These are phyloP conservation scores for Citrus australasica DNA, from an alignment of 345 rosid genomes.

Conservation along the genomic window DNA sequence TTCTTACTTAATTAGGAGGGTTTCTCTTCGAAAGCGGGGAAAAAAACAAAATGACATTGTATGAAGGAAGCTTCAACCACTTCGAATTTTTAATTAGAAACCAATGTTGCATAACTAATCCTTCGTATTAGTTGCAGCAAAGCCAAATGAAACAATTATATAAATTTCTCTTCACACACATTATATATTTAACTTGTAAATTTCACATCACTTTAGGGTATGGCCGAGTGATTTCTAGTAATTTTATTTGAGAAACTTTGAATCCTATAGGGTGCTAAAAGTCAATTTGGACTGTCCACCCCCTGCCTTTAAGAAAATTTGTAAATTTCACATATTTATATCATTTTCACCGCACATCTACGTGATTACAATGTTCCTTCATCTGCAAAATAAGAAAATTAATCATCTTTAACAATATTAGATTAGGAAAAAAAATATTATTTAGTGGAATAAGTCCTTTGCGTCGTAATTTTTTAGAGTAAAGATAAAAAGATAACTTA, in stretches of 20 bases:
- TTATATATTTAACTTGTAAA: neutral
- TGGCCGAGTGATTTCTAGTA: too few relatives aligned
- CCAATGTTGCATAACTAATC: neutral
- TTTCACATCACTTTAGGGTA: neutral
- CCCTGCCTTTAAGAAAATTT: too few relatives aligned
- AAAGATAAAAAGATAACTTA: too few relatives aligned
- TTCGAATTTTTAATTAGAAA: neutral
- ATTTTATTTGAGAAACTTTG: too few relatives aligned
- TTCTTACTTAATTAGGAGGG: neutral
- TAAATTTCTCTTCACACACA: neutral
- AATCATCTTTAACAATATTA: neutral
- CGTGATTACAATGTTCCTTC: neutral
- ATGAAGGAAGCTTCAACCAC: neutral
- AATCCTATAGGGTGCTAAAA: too few relatives aligned
- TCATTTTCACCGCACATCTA: neutral
- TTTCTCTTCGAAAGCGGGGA: neutral
- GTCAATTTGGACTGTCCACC: too few relatives aligned
- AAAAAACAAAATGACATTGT: neutral
- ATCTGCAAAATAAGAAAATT: neutral
- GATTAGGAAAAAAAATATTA: too few relatives aligned
- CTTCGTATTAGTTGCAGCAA: neutral
- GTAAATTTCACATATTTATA: neutral
- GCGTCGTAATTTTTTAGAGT: neutral
- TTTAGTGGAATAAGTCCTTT: neutral
- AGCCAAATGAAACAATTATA: neutral